Evolutionary conservation across 768 basidiomycete species (phyloP).

Genomic region (Termitomyces sp.): DNA sequence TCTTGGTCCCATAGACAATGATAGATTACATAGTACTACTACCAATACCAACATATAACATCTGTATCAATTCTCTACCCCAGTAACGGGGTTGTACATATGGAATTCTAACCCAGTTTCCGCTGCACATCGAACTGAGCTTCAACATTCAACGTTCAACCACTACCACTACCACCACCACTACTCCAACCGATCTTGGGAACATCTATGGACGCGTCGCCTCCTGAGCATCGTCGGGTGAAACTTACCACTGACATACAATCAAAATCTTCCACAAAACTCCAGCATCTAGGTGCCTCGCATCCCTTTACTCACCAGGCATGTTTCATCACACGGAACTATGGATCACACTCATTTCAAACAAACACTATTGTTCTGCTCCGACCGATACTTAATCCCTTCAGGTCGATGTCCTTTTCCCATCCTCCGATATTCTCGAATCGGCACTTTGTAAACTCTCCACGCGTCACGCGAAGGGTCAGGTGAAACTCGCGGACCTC

Average conservation of each 20-base stretch:
- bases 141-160: no score
- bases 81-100: conserved; percentile 12
- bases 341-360: neutral
- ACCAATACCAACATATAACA: conserved; percentile 11
- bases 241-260: conserved; percentile 19
- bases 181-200: neutral
- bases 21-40: conserved; percentile 14
- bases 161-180: neutral
- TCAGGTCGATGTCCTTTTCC: conserved; percentile 66
- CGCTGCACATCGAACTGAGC: neutral
- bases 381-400: neutral
- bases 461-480: conserved; percentile 44
- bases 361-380: neutral
- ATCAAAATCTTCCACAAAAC: conserved; percentile 21
- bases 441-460: conserved; percentile 38
- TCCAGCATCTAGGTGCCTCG: conserved; percentile 34
- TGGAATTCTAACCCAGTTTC: conserved; percentile 6
- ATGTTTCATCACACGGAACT: conserved; percentile 3
- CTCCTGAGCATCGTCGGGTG: conserved; percentile 21
- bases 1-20: conserved; percentile 14
- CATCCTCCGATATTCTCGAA: conserved; percentile 41
- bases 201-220: neutral
- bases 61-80: conserved; percentile 13
- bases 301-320: conserved; percentile 58
- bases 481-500: conserved; percentile 40